Conservation (phyloP, 768 basidiomycete species). For the Serendipita sp. region DNA sequence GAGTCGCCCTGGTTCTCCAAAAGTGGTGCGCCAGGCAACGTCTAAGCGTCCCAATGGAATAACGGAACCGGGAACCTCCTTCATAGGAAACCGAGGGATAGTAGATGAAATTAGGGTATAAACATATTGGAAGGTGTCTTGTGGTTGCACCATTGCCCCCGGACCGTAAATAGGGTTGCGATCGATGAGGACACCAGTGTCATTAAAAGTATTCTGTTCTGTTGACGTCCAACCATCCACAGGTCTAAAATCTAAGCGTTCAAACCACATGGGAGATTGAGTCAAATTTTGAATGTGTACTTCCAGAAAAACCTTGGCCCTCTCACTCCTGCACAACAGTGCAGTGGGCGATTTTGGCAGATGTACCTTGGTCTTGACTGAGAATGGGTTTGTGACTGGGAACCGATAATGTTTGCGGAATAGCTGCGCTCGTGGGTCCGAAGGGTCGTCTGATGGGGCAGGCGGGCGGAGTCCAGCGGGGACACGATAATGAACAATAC, state of each 20-base stretch:
- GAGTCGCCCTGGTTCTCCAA: conserved; percentile 73
- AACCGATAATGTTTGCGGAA: conserved; percentile 90
- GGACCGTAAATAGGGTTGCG: conserved; percentile 40
- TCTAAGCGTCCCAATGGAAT: conserved; percentile 77
- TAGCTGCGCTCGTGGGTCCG: conserved; percentile 43
- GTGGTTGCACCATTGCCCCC: conserved; percentile 61
- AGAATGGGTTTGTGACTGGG: conserved; percentile 79
- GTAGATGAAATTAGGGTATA: conserved; percentile 51
- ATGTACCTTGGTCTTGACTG: conserved; percentile 91
- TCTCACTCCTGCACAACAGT: conserved; percentile 40
- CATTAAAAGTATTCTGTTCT: conserved; percentile 32
- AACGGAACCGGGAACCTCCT: conserved; percentile 47
- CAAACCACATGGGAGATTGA: conserved; percentile 57
- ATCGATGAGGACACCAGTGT: conserved; percentile 7
- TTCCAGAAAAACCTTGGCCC: conserved; percentile 79
- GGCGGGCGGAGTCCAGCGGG: conserved; percentile 40
- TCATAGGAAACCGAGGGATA: conserved; percentile 22
- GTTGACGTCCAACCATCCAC: conserved; percentile 46
- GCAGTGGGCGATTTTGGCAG: conserved; percentile 57
- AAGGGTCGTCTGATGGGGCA: conserved; percentile 31
- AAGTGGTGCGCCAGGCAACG: conserved; percentile 72
- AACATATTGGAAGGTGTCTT: conserved; percentile 74
- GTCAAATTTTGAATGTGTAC: conserved; percentile 85
- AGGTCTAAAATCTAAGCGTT: conserved; percentile 64
- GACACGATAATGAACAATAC: conserved; percentile 68